Conservation (phyloP, 805 yeast genomes). For the Sugiyamaella lignohabitans region DNA sequence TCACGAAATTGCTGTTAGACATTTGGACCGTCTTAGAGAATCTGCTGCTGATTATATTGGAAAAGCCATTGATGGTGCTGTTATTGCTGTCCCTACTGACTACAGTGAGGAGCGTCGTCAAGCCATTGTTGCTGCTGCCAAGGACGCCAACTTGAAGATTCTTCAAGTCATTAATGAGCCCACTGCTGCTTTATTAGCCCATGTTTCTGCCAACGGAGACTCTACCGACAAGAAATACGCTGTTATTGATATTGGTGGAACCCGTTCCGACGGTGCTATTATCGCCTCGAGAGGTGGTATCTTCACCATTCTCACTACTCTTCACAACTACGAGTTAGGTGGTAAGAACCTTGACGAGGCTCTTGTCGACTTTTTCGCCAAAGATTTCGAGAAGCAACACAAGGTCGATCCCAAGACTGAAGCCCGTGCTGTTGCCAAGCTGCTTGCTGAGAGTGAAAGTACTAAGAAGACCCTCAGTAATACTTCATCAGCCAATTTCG, state of each 20-base stretch:
- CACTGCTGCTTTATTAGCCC: constrained; percentile 82
- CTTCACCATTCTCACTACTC: constrained; percentile 78
- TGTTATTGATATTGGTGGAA: constrained; percentile 95
- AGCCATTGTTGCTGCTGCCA: constrained; percentile 55
- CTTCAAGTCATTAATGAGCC: constrained; percentile 90
- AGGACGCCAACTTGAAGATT: constrained; percentile 68
- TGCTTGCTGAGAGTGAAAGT: constrained; percentile 71
- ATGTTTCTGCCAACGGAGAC: constrained; percentile 43
- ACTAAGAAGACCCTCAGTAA: constrained; percentile 90
- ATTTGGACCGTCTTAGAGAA: constrained; percentile 66
- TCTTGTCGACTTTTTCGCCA: constrained; percentile 76
- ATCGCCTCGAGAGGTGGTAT: constrained; percentile 91
- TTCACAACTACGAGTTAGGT: constrained; percentile 76
- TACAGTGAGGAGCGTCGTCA: constrained; percentile 68
- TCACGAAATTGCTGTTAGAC: constrained; percentile 77
- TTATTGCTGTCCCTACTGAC: constrained; percentile 85
- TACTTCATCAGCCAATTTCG: constrained; percentile 80
- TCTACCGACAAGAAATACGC: constrained; percentile 68
- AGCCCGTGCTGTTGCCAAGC: constrained; percentile 82
- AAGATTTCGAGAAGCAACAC: constrained; percentile 88
- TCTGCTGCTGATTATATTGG: constrained; percentile 96
- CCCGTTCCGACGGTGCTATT: constrained; percentile 92
- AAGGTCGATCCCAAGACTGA: constrained; percentile 72
- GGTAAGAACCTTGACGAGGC: constrained; percentile 81
- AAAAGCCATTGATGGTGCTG: constrained; percentile 69